Percentiles rank a stretch among this genome's conserved stretches.
These are phyloP conservation scores for Plenodomus tracheiphilus DNA, from an alignment of 2,329 filamentous ascomycete genomes.

Conservation along the genomic window DNA sequence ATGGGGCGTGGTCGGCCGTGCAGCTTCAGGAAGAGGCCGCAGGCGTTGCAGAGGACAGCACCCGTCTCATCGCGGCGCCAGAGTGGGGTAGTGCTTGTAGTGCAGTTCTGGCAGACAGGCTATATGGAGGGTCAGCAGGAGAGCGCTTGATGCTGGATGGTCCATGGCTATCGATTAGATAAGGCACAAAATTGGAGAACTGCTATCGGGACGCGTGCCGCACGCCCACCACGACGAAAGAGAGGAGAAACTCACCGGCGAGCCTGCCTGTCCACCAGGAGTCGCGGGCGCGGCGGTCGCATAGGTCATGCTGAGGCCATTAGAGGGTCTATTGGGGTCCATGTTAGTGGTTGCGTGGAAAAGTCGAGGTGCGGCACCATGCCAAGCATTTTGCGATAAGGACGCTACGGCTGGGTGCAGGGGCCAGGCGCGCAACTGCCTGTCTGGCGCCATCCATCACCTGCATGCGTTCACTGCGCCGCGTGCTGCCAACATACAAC, in stretches of 20 bases:
- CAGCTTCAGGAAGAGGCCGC: slow-evolving; percentile 94
- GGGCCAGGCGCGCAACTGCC: slow-evolving; percentile 14
- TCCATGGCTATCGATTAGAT: slow-evolving; percentile 45
- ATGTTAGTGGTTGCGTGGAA: slow-evolving; percentile 30
- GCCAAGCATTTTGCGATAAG: slow-evolving; percentile 39
- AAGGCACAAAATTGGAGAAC: slow-evolving; percentile 37
- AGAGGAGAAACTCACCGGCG: slow-evolving; percentile 54
- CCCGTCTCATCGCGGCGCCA: slow-evolving; percentile 98
- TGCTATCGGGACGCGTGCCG: slow-evolving; percentile 41
- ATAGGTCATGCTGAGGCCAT: slow-evolving; percentile 62
- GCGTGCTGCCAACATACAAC: slow-evolving; percentile 24
- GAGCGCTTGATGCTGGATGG: slow-evolving; percentile 8
- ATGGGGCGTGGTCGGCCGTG: slow-evolving; percentile 92
- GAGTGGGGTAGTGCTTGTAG: slow-evolving; percentile 90
- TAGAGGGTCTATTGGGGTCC: slow-evolving; percentile 41
- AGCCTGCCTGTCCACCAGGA: slow-evolving; percentile 64
- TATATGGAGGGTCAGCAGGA: slow-evolving; percentile 49
- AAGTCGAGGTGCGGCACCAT: slow-evolving; percentile 35
- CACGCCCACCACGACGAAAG: slow-evolving; percentile 26
- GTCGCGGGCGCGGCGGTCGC: slow-evolving; percentile 68
- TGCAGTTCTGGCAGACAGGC: slow-evolving; percentile 96
- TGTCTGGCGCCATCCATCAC: background rate
- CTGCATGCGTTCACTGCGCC: background rate
- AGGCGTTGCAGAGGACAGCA: slow-evolving; percentile 96
- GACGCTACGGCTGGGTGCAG: slow-evolving; percentile 21